Conservation (phyloP, 139 green algal genomes). For the Edaphochlamys debaryana region DNA sequence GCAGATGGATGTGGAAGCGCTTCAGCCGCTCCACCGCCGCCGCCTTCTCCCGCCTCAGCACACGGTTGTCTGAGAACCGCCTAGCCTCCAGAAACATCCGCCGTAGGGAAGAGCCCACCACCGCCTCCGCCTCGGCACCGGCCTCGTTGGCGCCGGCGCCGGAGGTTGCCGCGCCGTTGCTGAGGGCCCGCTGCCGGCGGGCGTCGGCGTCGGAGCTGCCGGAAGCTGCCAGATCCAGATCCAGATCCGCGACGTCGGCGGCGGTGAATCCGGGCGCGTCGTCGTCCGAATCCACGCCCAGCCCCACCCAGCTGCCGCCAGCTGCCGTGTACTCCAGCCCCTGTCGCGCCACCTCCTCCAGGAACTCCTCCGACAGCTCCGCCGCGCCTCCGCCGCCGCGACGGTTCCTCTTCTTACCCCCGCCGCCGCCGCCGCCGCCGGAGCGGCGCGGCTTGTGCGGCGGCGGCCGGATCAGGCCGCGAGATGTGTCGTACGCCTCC, state of each 20-base stretch:
- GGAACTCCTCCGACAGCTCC: constrained; percentile 12
- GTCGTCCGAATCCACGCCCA: not conserved
- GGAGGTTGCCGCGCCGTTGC: not conserved
- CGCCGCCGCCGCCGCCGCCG: not conserved
- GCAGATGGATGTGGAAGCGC: constrained; percentile 59
- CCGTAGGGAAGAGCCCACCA: no score
- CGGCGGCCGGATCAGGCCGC: constrained; percentile 63
- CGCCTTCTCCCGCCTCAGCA: constrained; percentile 45
- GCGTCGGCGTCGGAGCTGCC: not conserved
- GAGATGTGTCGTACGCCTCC: constrained; percentile 48
- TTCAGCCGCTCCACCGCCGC: constrained; percentile 45
- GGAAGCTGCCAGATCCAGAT: not conserved
- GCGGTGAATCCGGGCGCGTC: no score
- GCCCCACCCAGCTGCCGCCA: not conserved
- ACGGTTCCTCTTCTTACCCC: not conserved
- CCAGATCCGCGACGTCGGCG: not conserved
- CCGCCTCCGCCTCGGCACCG: not conserved
- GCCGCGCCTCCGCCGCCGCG: not conserved
- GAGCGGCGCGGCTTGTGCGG: constrained; percentile 44
- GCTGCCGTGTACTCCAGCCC: not conserved
- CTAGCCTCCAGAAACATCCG: constrained; percentile 15
- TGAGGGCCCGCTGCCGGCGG: not conserved
- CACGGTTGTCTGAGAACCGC: constrained; percentile 26
- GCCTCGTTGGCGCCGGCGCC: not conserved
- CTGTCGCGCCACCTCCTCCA: not conserved